A percentile compares a stretch with the other conserved stretches of the same genome.
phyloP scores from a whole-genome alignment of 768 basidiomycete genomes.

The Nidularia sp. region DNA sequence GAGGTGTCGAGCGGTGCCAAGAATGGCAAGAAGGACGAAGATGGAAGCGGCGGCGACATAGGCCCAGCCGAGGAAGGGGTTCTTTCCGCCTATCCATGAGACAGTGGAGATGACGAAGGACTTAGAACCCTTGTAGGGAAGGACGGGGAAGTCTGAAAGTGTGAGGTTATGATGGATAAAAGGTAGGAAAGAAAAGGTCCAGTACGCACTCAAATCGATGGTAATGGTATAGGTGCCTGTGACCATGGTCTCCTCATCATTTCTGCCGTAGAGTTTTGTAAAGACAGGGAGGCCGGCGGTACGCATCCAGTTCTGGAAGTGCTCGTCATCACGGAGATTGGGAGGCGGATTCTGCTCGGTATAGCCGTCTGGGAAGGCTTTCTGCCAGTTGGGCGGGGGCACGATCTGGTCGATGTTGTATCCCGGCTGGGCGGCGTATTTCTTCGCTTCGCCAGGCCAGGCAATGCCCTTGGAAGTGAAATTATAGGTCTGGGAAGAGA shows the following conservation, averaged over 20 bases:
- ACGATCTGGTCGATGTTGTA: conserved; percentile 63
- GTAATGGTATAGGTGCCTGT: conserved; percentile 74
- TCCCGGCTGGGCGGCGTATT: conserved; percentile 58
- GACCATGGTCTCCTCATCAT: conserved; percentile 69
- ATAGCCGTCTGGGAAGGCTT: conserved; percentile 72
- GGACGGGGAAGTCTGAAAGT: conserved; percentile 82
- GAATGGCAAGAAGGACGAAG: conserved; percentile 83
- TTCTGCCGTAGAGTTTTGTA: conserved; percentile 90
- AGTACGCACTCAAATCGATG: conserved; percentile 74
- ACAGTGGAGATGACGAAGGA: conserved; percentile 96
- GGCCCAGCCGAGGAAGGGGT: conserved; percentile 97
- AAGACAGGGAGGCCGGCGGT: conserved; percentile 97
- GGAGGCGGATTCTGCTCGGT: conserved; percentile 52
- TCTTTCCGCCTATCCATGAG: conserved; percentile 98
- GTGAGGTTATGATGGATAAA: conserved; percentile 7
- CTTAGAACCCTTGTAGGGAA: conserved; percentile 90
- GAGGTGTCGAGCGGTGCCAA: conserved; percentile 88
- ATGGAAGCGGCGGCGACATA: conserved; percentile 88
- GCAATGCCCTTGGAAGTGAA: conserved; percentile 83
- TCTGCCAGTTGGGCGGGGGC: conserved; percentile 88
- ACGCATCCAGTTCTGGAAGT: conserved; percentile 99
- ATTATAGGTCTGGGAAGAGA: conserved; percentile 48
- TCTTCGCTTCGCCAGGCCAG: conserved; percentile 94
- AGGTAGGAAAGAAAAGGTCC: conserved; percentile 5
- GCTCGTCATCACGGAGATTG: conserved; percentile 76